Evolutionary conservation across 306 rosid species (phyloP).

Genomic region (Chamaecrista fasciculata): DNA sequence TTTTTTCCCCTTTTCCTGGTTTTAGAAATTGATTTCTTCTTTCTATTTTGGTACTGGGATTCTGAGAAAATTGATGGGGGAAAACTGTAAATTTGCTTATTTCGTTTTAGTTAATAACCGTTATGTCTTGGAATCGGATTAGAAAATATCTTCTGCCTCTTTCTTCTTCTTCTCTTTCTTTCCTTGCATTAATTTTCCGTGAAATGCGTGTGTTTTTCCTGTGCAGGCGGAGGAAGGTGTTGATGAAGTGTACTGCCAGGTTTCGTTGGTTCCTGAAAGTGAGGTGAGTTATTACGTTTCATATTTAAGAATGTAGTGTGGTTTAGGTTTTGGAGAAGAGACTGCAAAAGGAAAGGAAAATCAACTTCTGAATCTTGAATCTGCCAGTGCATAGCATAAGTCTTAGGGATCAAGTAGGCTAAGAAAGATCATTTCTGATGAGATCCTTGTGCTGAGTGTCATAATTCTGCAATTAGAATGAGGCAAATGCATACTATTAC

Average conservation of each 20-base stretch:
- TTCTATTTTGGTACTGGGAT: conserved; percentile 25
- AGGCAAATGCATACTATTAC: too few relatives aligned
- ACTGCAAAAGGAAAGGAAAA: conserved; percentile 7
- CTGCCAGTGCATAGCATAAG: not conserved
- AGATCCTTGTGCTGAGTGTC: conserved; percentile 11
- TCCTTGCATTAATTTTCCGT: not conserved
- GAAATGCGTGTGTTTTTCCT: conserved; percentile 25
- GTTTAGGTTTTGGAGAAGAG: conserved; percentile 29
- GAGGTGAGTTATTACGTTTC: conserved; percentile 54
- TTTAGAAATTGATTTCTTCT: conserved; percentile 19
- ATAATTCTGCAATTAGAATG: too few relatives aligned
- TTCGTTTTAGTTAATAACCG: not conserved
- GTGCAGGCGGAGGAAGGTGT: conserved; percentile 92
- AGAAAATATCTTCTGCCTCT: not conserved
- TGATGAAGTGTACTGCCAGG: conserved; percentile 91
- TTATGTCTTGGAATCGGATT: conserved; percentile 13
- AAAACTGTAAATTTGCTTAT: not conserved
- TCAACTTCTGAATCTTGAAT: conserved; percentile 7
- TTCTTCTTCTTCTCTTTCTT: not conserved
- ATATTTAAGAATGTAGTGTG: not conserved
- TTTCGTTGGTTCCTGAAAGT: conserved; percentile 79
- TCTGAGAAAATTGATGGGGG: conserved; percentile 10
- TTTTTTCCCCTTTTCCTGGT: too few relatives aligned
- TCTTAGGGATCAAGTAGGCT: not conserved
- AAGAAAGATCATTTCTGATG: not conserved